These are phyloP conservation scores for Lathyrus tuberosus DNA, from an alignment of 306 rosid genomes.

Conservation along the genomic window DNA sequence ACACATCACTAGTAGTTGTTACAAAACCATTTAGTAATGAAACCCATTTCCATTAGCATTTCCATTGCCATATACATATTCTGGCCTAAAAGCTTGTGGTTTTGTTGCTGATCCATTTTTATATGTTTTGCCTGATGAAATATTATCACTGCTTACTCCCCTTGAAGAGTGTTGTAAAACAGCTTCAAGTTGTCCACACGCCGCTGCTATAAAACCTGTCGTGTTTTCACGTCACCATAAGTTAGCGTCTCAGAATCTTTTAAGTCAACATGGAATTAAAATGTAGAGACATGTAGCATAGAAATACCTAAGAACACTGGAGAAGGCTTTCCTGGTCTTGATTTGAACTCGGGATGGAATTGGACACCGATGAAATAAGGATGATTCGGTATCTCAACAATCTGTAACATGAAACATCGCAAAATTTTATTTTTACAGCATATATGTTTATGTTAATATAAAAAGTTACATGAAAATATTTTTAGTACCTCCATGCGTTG, in stretches of 20 bases:
- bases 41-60: constrained; percentile 65
- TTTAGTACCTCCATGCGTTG: constrained; percentile 75
- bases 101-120: constrained; percentile 46
- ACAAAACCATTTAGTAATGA: constrained; percentile 46
- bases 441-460: constrained; percentile 10
- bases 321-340: constrained; percentile 88
- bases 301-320: constrained; percentile 76
- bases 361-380: constrained; percentile 90
- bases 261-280: constrained; percentile 17
- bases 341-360: constrained; percentile 93
- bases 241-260: constrained; percentile 16
- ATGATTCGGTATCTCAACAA: constrained; percentile 83
- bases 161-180: constrained; percentile 54
- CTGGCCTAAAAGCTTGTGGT: constrained; percentile 42
- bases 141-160: constrained; percentile 49
- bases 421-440: constrained; percentile 18
- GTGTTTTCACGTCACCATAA: constrained; percentile 24
- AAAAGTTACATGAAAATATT: constrained; percentile 1
- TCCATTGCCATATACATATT: constrained; percentile 50
- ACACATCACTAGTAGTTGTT: constrained; percentile 13
- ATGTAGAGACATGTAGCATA: constrained; percentile 6
- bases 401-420: constrained; percentile 47
- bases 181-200: constrained; percentile 69
- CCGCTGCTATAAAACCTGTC: constrained; percentile 84
- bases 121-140: constrained; percentile 41